Conservation (phyloP, 768 basidiomycete species). For the Fomitopsis serialis region DNA sequence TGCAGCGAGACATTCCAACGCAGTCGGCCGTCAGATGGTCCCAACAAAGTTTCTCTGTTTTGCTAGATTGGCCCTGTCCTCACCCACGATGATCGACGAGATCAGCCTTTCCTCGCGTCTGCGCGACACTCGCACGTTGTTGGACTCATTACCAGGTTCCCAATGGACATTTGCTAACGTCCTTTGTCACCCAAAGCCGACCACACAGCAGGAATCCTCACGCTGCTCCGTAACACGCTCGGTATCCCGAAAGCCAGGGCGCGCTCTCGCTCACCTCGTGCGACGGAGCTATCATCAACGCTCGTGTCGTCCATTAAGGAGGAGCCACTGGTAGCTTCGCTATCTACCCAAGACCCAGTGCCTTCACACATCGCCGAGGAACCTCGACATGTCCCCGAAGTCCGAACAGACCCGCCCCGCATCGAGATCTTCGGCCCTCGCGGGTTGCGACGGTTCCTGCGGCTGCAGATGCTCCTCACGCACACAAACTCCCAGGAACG, state of each 20-base stretch:
- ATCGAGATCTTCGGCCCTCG: constrained; percentile 78
- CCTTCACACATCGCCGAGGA: neutral
- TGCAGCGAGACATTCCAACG: no score
- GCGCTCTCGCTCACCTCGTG: constrained; percentile 4
- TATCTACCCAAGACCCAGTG: constrained; percentile 9
- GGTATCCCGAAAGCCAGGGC: constrained; percentile 35
- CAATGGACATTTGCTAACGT: constrained; percentile 27
- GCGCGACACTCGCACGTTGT: neutral
- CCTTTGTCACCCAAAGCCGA: constrained; percentile 38
- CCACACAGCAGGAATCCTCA: constrained; percentile 71
- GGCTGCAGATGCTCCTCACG: constrained; percentile 66
- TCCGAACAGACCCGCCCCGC: constrained; percentile 26
- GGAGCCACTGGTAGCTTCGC: no score
- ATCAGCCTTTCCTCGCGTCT: no score
- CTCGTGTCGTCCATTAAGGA: no score
- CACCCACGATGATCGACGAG: no score
- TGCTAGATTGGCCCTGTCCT: no score
- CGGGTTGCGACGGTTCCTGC: constrained; percentile 71
- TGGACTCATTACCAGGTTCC: neutral
- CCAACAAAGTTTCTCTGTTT: no score
- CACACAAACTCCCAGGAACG: constrained; percentile 51
- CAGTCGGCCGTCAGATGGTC: no score
- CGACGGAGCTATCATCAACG: constrained; percentile 6
- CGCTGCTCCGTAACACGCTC: constrained; percentile 56
- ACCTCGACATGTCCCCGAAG: constrained; percentile 3